Percentiles rank a stretch among this genome's conserved stretches.
phyloP scores from a whole-genome alignment of 2,329 filamentous ascomycete species.

The Geosmithia flava region DNA sequence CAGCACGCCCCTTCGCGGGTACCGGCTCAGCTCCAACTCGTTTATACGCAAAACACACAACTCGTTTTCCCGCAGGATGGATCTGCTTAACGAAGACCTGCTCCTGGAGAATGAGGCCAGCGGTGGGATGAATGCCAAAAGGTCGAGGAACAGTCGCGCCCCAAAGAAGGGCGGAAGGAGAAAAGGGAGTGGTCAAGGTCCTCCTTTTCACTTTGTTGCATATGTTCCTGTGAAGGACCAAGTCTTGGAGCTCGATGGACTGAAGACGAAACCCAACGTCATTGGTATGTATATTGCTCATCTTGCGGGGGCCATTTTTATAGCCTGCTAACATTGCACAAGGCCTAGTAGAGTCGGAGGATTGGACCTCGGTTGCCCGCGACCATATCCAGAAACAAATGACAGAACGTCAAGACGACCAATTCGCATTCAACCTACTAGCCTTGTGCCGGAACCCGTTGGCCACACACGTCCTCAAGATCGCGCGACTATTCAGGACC shows the following conservation, averaged over 20 bases:
- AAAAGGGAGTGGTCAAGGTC: slow-evolving; percentile 22
- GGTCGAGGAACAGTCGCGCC: slow-evolving; percentile 18
- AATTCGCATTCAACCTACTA: slow-evolving; percentile 66
- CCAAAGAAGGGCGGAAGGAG: slow-evolving; percentile 18
- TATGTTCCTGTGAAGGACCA: slow-evolving; percentile 65
- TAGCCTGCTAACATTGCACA: slow-evolving; percentile 4
- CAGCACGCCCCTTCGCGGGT: slow-evolving; percentile 60
- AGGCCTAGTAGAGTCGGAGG: slow-evolving; percentile 19
- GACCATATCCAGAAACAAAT: slow-evolving; percentile 58
- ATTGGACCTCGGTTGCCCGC: slow-evolving; percentile 57
- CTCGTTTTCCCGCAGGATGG: slow-evolving; percentile 68
- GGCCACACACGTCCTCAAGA: slow-evolving; percentile 28
- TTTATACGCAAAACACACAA: slow-evolving; percentile 80
- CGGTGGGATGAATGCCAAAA: slow-evolving; percentile 17
- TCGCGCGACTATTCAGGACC: slow-evolving; percentile 28
- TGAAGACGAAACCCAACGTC: slow-evolving; percentile 53
- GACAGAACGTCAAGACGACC: slow-evolving; percentile 48
- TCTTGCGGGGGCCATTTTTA: background rate
- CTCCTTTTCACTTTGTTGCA: slow-evolving; percentile 77
- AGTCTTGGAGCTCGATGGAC: slow-evolving; percentile 83
- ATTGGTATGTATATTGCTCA: slow-evolving; percentile 13
- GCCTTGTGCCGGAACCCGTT: slow-evolving; percentile 60
- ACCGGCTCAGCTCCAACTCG: slow-evolving; percentile 59
- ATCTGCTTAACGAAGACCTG: slow-evolving; percentile 63
- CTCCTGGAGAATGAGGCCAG: slow-evolving; percentile 44